These are phyloP conservation scores for Madurella fahalii DNA, from an alignment of 2,329 filamentous ascomycete species.

Conservation along the genomic window DNA sequence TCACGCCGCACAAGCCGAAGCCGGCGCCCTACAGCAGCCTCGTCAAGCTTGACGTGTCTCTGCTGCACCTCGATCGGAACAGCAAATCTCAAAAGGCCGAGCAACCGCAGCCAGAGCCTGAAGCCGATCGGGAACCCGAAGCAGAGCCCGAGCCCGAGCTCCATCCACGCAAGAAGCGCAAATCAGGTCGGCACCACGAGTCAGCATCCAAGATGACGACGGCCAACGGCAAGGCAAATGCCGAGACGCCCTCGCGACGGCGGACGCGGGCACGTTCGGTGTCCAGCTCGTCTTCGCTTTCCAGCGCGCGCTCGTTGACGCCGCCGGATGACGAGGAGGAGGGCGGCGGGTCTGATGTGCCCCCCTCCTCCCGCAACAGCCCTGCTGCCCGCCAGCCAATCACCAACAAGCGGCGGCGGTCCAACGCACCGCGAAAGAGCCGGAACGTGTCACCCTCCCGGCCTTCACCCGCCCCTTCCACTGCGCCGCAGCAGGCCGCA, in stretches of 20 bases:
- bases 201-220: slow-evolving; percentile 18
- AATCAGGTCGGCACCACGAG: slow-evolving; percentile 19
- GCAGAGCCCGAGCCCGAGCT: slow-evolving; percentile 7
- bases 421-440: slow-evolving; percentile 30
- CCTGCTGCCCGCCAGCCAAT: slow-evolving; percentile 28
- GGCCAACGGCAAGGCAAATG: slow-evolving; percentile 20
- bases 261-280: slow-evolving; percentile 24
- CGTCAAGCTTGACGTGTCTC: slow-evolving; percentile 39
- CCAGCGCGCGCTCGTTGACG: slow-evolving; percentile 30
- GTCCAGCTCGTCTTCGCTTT: slow-evolving; percentile 34
- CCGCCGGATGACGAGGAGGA: slow-evolving; percentile 26
- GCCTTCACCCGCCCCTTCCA: slow-evolving; percentile 17
- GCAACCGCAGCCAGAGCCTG: slow-evolving; percentile 5
- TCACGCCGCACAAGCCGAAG: slow-evolving; percentile 43
- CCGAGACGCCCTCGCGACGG: neutral
- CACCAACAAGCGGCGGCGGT: slow-evolving; percentile 25
- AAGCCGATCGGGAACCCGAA: slow-evolving; percentile 14
- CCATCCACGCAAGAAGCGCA: slow-evolving; percentile 25
- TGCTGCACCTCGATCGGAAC: slow-evolving; percentile 18
- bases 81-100: slow-evolving; percentile 2
- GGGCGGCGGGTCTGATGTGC: slow-evolving; percentile 16
- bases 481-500: slow-evolving; percentile 16
- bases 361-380: slow-evolving; percentile 26
- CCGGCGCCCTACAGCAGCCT: slow-evolving; percentile 48
- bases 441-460: slow-evolving; percentile 28